phyloP scores from a whole-genome alignment of 352 stramenopile genomes.

The Phytophthora melonis region DNA sequence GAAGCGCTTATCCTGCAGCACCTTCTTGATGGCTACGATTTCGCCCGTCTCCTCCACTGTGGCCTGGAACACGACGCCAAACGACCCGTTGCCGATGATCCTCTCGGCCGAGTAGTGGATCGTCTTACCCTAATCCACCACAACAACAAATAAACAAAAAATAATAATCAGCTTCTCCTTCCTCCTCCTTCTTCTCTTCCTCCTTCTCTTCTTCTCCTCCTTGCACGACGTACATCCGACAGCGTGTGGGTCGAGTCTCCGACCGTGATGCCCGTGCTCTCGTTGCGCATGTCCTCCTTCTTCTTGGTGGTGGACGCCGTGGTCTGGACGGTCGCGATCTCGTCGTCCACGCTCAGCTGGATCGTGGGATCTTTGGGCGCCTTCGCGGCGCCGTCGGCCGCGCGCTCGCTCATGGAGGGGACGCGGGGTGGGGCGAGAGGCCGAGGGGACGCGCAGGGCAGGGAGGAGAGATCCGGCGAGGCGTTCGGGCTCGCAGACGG shows the following conservation, averaged over 20 bases:
- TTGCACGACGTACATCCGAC: conserved; percentile 70
- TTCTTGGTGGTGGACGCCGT: conserved; percentile 62
- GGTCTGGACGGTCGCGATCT: conserved; percentile 51
- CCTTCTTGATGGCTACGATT: conserved; percentile 99
- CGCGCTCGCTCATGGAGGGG: conserved; percentile 39
- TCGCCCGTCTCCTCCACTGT: conserved; percentile 97
- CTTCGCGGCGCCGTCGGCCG: conserved; percentile 22
- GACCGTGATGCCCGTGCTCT: conserved; percentile 86
- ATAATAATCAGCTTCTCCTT: background rate
- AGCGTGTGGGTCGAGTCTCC: conserved; percentile 85
- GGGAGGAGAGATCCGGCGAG: background rate
- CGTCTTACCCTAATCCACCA: conserved; percentile 72
- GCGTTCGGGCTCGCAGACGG: background rate
- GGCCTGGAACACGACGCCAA: conserved; percentile 99
- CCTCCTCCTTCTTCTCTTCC: background rate
- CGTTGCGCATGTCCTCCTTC: conserved; percentile 86
- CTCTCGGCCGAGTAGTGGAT: conserved; percentile 97
- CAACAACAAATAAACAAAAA: conserved; percentile 10
- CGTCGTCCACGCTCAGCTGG: conserved; percentile 40
- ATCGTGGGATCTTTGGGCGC: conserved; percentile 23
- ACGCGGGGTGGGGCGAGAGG: background rate
- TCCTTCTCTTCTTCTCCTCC: background rate
- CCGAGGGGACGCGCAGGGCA: background rate
- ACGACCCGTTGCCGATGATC: conserved; percentile 99
- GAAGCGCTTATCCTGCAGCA: conserved; percentile 99